Evolutionary conservation across 352 stramenopile species (phyloP), one percentile per base, ranked within the genome.

Genomic region (Phytophthora cryptogea): DNA sequence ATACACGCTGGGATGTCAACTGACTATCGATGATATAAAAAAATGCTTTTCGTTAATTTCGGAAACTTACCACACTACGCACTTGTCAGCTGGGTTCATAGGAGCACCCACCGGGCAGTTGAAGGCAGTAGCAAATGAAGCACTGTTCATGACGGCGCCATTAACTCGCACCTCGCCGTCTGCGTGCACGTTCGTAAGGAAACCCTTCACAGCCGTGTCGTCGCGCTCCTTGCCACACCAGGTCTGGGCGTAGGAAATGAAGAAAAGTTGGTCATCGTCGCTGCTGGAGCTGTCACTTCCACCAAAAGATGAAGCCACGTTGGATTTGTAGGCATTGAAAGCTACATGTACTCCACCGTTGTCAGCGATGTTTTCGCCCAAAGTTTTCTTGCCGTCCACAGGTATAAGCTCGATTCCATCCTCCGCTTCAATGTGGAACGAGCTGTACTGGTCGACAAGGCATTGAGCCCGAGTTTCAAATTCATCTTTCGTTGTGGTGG

Each of bases 331-430:
- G 26, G 84, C 81, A 17, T 87, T 68, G 48, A 74, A 85, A 20
- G 80, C 64, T 11, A 94, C 56, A 13, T 61, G 55, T 8, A 92
- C 28, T 1, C 84, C 84, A 16, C 82, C 84, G 35, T 89, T 85
- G 59, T 94, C 84, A 35, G 84, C 84, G 41, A 92, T 90, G 51
- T 89, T 91, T 53, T 94, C 82, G 7, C 76, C 70, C 16, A 94
- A 62, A 9, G 84, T 94, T 36, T 78, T 62, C 40, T 74, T 70
- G 10, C 84, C 84, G 45, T 92, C 68, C 10, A 90, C 80, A 9
- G 72, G 68, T 11, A 74, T 72, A 0, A 90, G 45, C 8, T 70
- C 11, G 10, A 49, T 27, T 36, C 67, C 72, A 41, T 69, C 44
- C 33, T 79, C 64, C 2, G 68, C 58, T 37, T 57, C 52, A 6